These are phyloP conservation scores for Penicillium cataractarum DNA, from an alignment of 495 filamentous ascomycete genomes.

Conservation along the genomic window DNA sequence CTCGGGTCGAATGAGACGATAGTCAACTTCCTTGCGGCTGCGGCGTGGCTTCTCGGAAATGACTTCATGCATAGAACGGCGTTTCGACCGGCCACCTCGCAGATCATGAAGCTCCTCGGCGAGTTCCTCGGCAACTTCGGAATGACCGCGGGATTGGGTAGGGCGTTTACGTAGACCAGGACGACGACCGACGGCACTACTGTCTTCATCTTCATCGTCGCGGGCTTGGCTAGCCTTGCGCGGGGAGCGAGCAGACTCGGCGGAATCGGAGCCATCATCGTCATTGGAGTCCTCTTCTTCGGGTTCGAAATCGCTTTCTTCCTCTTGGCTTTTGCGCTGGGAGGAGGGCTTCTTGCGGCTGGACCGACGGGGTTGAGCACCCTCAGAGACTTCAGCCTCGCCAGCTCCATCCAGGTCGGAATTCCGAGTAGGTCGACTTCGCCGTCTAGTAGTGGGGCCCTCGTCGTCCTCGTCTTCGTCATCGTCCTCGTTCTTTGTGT, in stretches of 20 bases:
- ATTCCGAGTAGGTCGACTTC: constrained; percentile 47
- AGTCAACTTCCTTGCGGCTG: constrained; percentile 65
- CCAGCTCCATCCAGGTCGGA: constrained; percentile 28
- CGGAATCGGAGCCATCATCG: constrained; percentile 62
- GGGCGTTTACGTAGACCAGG: constrained; percentile 53
- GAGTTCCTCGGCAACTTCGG: constrained; percentile 71
- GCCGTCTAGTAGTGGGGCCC: constrained; percentile 57
- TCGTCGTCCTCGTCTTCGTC: constrained; percentile 75
- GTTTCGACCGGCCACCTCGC: constrained; percentile 56
- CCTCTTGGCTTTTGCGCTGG: constrained; percentile 61
- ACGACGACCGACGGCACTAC: constrained; percentile 49
- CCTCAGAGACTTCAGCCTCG: constrained; percentile 30
- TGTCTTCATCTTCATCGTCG: constrained; percentile 52
- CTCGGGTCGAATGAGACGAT: constrained; percentile 77
- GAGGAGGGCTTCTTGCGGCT: constrained; percentile 52
- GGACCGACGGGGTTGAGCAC: constrained; percentile 45
- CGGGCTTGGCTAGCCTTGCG: constrained; percentile 43
- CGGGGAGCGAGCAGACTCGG: constrained; percentile 46
- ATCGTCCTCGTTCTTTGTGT: constrained; percentile 35
- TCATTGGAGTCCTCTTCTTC: constrained; percentile 64
- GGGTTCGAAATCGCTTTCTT: constrained; percentile 88
- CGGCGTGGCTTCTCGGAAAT: constrained; percentile 62
- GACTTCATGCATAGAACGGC: constrained; percentile 56
- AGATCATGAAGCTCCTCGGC: constrained; percentile 76
- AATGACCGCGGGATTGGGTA: constrained; percentile 56